These are phyloP conservation scores for Aspergillus carbonarius DNA, from an alignment of 2,329 filamentous ascomycete species.

Conservation along the genomic window DNA sequence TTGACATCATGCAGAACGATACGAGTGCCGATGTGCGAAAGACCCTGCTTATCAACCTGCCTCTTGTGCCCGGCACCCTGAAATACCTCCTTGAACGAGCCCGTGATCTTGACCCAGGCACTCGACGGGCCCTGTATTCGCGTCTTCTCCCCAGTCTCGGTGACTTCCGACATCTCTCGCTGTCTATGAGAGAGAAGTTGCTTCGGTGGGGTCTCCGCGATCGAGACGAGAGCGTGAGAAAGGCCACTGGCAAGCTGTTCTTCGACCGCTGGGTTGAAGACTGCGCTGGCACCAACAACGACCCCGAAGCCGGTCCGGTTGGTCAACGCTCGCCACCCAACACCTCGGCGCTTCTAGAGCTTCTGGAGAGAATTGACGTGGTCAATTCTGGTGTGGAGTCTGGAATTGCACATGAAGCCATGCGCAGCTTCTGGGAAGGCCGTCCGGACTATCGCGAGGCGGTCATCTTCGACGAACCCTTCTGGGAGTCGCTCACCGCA, in stretches of 20 bases:
- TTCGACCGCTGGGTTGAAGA: constrained; percentile 97
- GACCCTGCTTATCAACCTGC: constrained; percentile 85
- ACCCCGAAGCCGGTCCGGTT: constrained; percentile 54
- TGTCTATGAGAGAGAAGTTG: constrained; percentile 93
- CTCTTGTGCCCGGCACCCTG: constrained; percentile 76
- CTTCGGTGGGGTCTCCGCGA: constrained; percentile 92
- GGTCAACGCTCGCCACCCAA: constrained; percentile 61
- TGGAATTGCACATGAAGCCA: constrained; percentile 87
- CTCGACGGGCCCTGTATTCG: constrained; percentile 81
- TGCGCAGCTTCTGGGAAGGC: constrained; percentile 95
- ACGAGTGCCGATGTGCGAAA: constrained; percentile 90
- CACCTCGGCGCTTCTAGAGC: constrained; percentile 80
- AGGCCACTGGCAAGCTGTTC: constrained; percentile 86
- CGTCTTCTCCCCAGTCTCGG: constrained; percentile 82
- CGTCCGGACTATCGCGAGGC: constrained; percentile 60
- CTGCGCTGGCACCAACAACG: constrained; percentile 69
- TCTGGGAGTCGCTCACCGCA: constrained; percentile 56
- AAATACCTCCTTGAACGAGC: constrained; percentile 88
- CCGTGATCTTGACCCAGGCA: constrained; percentile 81
- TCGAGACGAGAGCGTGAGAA: constrained; percentile 89
- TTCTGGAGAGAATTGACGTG: constrained; percentile 91
- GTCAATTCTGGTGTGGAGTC: constrained; percentile 86
- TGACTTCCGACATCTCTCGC: constrained; percentile 88
- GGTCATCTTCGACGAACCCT: constrained; percentile 46
- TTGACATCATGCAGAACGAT: constrained; percentile 89